Evolutionary conservation across 352 stramenopile species (phyloP).

Genomic region (Phytophthora pini): DNA sequence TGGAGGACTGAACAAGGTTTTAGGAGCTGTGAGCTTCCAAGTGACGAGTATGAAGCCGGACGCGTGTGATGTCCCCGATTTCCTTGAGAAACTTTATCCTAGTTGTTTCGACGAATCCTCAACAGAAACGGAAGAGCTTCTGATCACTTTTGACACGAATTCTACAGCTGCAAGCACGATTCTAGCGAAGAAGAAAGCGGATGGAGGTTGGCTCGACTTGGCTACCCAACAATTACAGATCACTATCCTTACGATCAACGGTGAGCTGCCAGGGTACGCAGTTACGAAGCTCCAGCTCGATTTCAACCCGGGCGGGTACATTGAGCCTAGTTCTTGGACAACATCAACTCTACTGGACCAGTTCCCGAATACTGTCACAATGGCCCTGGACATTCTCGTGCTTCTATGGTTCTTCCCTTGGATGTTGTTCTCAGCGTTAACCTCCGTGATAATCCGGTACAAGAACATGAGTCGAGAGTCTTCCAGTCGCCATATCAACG

Average conservation of each 20-base stretch:
- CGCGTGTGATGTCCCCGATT: slow-evolving; percentile 13
- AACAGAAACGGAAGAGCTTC: slow-evolving; percentile 2
- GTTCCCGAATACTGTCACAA: slow-evolving; percentile 26
- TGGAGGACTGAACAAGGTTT: slow-evolving; percentile 42
- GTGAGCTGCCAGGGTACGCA: slow-evolving; percentile 10
- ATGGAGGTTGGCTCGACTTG: slow-evolving; percentile 6
- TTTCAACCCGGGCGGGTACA: slow-evolving; percentile 9
- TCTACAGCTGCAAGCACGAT: slow-evolving; percentile 4
- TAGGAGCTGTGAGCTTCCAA: slow-evolving; percentile 45
- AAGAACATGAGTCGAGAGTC: slow-evolving; percentile 18
- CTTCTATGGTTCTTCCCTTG: slow-evolving; percentile 35
- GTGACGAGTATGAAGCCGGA: slow-evolving; percentile 12
- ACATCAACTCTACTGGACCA: slow-evolving; percentile 39
- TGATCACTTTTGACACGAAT: slow-evolving; percentile 16
- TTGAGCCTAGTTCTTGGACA: slow-evolving; percentile 25
- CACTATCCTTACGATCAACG: slow-evolving; percentile 17
- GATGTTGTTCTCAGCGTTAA: slow-evolving; percentile 29
- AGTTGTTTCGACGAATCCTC: slow-evolving; percentile 10
- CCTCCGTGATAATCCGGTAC: slow-evolving; percentile 18
- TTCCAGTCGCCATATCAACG: slow-evolving; percentile 23
- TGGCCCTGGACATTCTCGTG: slow-evolving; percentile 40
- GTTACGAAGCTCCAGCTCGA: slow-evolving; percentile 10
- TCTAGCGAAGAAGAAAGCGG: slow-evolving; percentile 4
- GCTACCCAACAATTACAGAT: slow-evolving; percentile 7
- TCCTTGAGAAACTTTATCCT: slow-evolving; percentile 9